Conservation (phyloP, 768 basidiomycete species). For the Termitomyces sp. region DNA sequence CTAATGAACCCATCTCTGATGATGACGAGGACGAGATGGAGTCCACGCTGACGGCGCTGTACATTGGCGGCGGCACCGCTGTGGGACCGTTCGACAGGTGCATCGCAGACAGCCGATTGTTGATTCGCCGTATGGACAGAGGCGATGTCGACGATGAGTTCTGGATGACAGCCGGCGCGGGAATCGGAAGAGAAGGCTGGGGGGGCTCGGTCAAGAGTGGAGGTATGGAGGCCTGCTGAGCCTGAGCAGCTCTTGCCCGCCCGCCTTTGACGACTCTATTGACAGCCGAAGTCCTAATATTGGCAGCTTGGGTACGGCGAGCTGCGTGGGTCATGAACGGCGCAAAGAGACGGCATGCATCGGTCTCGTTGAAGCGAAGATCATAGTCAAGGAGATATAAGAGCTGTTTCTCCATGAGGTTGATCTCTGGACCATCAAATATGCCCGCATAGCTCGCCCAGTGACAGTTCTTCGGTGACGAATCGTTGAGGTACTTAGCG, state of each 20-base stretch:
- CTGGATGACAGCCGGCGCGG: conserved; percentile 28
- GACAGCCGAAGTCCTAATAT: conserved; percentile 45
- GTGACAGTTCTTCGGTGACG: conserved; percentile 92
- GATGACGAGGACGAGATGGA: conserved; percentile 34
- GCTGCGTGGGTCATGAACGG: conserved; percentile 48
- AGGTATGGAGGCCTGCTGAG: conserved; percentile 34
- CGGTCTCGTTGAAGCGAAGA: conserved; percentile 82
- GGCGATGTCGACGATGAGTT: conserved; percentile 43
- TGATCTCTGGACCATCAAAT: conserved; percentile 78
- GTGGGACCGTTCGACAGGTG: conserved; percentile 26
- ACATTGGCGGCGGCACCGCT: conserved; percentile 31
- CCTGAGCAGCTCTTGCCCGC: conserved; percentile 41
- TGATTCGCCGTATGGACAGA: conserved; percentile 33
- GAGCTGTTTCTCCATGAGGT: conserved; percentile 96
- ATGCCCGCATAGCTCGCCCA: conserved; percentile 77
- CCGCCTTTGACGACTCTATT: conserved; percentile 47
- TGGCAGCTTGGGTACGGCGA: conserved; percentile 19
- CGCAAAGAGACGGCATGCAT: conserved; percentile 65
- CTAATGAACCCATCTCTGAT: conserved; percentile 58
- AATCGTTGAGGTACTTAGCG: conserved; percentile 96
- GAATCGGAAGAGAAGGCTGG: conserved; percentile 30
- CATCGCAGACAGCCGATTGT: conserved; percentile 45
- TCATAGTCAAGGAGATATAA: conserved; percentile 90
- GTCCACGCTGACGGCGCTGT: conserved; percentile 36
- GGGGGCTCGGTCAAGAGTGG: conserved; percentile 33